Conservation (phyloP, 371 early-diverging fungal species). For the Lichtheimia ornata region DNA sequence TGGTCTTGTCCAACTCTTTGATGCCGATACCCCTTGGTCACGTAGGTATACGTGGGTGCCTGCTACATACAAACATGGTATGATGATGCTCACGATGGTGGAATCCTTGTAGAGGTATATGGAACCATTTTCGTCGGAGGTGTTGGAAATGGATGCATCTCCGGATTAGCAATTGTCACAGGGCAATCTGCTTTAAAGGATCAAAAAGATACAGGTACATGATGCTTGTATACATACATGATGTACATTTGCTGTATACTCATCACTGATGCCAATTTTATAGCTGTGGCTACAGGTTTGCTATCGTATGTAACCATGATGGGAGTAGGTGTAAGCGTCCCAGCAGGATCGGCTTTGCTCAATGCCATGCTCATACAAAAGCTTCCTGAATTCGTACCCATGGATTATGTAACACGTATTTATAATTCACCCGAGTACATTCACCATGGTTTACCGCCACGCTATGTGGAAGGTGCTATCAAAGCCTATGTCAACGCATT, state of each 20-base stretch:
- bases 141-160: slow-evolving; percentile 28
- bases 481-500: slow-evolving; percentile 25
- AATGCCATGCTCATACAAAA: slow-evolving; percentile 29
- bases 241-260: background rate
- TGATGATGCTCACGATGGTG: background rate
- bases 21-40: slow-evolving; percentile 24
- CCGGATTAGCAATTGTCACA: slow-evolving; percentile 37
- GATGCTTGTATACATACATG: background rate
- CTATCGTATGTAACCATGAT: slow-evolving; percentile 39
- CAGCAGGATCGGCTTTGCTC: slow-evolving; percentile 35
- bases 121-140: slow-evolving; percentile 39
- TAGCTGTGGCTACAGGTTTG: slow-evolving; percentile 43
- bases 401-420: slow-evolving; percentile 18
- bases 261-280: background rate
- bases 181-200: slow-evolving; percentile 36
- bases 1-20: slow-evolving; percentile 32
- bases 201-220: background rate
- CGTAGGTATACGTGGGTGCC: slow-evolving; percentile 12
- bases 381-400: slow-evolving; percentile 26
- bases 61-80: background rate
- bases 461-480: slow-evolving; percentile 23
- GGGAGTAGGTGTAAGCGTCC: slow-evolving; percentile 47
- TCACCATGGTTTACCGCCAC: slow-evolving; percentile 33
- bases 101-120: slow-evolving; percentile 21
- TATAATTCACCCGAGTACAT: slow-evolving; percentile 36